A percentile compares a stretch with the other conserved stretches of the same genome.
phyloP scores from a whole-genome alignment of 176 grass and related monocot genomes.

The Hsuehochloa calcarea region DNA sequence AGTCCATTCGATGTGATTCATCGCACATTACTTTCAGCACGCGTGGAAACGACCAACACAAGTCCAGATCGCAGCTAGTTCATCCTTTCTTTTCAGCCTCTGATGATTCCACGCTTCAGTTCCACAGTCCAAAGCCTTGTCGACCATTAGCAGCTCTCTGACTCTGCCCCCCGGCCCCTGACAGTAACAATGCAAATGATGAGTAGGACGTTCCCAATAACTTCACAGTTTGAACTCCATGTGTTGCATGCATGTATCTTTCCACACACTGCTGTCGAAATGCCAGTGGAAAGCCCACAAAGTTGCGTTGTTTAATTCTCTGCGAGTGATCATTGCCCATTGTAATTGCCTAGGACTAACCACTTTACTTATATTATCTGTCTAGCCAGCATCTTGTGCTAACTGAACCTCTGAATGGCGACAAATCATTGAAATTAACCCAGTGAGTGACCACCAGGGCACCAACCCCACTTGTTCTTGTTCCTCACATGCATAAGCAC shows the following conservation, averaged over 20 bases:
- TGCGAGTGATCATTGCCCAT: constrained; percentile 2
- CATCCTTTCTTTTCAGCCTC: neutral
- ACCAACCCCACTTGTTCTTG: constrained; percentile 23
- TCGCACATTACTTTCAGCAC: no score
- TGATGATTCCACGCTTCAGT: neutral
- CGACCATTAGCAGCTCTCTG: neutral
- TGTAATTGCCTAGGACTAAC: neutral
- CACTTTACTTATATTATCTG: neutral
- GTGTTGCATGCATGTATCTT: neutral
- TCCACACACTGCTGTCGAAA: neutral
- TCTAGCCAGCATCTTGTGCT: neutral
- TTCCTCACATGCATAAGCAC: constrained; percentile 12
- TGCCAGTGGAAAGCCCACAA: neutral
- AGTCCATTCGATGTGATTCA: no score
- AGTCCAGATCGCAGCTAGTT: neutral
- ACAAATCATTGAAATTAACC: neutral
- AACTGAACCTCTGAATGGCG: neutral
- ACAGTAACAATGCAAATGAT: neutral
- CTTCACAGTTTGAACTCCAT: neutral
- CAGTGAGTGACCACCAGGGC: neutral
- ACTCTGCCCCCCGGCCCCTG: neutral
- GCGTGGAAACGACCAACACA: neutral
- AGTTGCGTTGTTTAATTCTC: neutral
- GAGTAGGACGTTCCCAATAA: neutral
- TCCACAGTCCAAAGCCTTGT: neutral